Evolutionary conservation across 768 basidiomycete genomes (phyloP).

Genomic region (Coprinopsis sp.): DNA sequence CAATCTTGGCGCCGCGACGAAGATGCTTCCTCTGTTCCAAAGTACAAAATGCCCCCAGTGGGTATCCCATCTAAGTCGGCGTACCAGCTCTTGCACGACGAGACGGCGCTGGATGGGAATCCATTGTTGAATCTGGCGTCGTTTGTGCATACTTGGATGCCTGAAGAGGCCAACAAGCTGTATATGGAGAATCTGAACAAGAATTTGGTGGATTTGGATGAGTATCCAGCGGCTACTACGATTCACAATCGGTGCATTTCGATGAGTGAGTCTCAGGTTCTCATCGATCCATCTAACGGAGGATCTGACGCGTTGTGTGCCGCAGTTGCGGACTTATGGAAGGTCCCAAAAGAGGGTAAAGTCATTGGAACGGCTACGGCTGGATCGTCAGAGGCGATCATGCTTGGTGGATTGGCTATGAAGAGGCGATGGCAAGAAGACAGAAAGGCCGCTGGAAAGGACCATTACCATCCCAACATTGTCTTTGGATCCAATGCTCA

Average conservation of each 20-base stretch:
- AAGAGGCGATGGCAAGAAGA: slow-evolving; percentile 64
- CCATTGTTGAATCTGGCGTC: slow-evolving; percentile 61
- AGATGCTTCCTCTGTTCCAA: slow-evolving; percentile 36
- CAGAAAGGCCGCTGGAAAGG: slow-evolving; percentile 56
- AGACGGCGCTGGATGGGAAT: slow-evolving; percentile 53
- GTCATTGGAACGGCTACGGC: slow-evolving; percentile 63
- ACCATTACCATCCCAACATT: slow-evolving; percentile 51
- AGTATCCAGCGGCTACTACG: slow-evolving; percentile 53
- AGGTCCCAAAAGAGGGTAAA: slow-evolving; percentile 50
- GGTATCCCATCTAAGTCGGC: slow-evolving; percentile 43
- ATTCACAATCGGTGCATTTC: slow-evolving; percentile 53
- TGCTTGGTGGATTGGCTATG: slow-evolving; percentile 66
- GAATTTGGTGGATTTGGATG: slow-evolving; percentile 64
- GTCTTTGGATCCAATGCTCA: slow-evolving; percentile 60
- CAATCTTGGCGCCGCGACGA: slow-evolving; percentile 38
- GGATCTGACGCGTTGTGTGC: slow-evolving; percentile 8
- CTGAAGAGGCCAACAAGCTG: slow-evolving; percentile 46
- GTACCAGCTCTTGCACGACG: slow-evolving; percentile 50
- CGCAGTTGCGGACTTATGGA: slow-evolving; percentile 56
- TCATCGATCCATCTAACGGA: not conserved
- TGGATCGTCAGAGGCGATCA: slow-evolving; percentile 63
- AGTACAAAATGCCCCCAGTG: slow-evolving; percentile 39
- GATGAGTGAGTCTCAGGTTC: slow-evolving; percentile 37
- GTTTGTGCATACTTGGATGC: slow-evolving; percentile 61
- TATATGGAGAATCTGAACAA: slow-evolving; percentile 62